Conservation (phyloP, 1,139 yeast species). For the Pichia cactophila region DNA sequence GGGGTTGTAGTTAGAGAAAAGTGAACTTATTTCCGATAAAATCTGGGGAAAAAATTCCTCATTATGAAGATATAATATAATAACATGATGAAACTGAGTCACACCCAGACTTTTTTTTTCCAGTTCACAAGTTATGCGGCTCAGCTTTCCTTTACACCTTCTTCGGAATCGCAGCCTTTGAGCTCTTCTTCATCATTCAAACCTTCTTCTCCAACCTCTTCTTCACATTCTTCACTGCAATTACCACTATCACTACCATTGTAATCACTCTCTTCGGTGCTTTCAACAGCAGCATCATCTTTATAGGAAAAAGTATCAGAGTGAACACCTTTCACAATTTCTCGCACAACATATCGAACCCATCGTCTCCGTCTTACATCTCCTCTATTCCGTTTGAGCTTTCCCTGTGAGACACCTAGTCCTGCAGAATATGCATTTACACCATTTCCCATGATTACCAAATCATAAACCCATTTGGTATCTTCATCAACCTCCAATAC, state of each 20-base stretch:
- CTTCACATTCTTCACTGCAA: not conserved
- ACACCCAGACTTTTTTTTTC: too few species aligned
- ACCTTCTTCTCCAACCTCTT: not conserved
- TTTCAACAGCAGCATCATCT: conserved; percentile 2
- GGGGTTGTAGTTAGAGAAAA: not conserved
- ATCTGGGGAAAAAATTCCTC: not conserved
- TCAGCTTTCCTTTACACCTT: not conserved
- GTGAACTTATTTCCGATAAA: not conserved
- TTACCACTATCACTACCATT: not conserved
- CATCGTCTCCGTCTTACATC: conserved; percentile 28
- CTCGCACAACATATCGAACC: conserved; percentile 25
- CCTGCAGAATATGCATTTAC: conserved; percentile 13
- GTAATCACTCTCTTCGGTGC: not conserved
- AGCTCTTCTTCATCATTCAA: too few species aligned
- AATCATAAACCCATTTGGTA: conserved; percentile 76
- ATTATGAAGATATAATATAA: not conserved
- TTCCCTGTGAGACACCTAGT: conserved; percentile 13
- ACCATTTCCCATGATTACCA: conserved; percentile 16
- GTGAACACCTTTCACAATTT: conserved; percentile 13
- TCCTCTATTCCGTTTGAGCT: conserved; percentile 20
- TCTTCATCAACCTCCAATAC: conserved; percentile 55
- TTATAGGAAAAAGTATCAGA: conserved; percentile 1
- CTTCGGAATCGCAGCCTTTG: too few species aligned
- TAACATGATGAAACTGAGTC: too few species aligned
- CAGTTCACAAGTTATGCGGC: not conserved